phyloP scores from a whole-genome alignment of 108 stramenopile genomes.

The Fragilaria radians region DNA sequence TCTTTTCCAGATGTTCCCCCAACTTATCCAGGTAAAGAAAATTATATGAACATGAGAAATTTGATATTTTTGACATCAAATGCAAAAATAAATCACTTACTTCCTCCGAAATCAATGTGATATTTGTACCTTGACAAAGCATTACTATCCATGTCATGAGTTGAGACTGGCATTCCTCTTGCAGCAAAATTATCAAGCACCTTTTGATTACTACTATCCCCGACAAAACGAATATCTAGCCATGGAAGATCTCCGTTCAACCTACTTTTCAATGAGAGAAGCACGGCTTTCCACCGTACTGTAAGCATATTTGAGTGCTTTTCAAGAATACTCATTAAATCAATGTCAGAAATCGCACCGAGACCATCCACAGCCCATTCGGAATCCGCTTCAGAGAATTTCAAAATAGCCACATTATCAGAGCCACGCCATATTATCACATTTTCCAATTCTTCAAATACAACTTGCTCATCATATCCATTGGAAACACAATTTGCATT shows the following conservation, averaged over 20 bases:
- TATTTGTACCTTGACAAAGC: conserved; percentile 27
- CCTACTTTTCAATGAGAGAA: neutral
- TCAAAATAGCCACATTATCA: neutral
- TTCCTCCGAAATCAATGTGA: conserved; percentile 46
- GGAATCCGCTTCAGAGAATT: neutral
- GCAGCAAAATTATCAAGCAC: no score
- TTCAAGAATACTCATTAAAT: neutral
- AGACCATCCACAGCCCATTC: neutral
- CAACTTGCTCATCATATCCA: neutral
- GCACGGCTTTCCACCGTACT: neutral
- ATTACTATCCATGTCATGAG: neutral
- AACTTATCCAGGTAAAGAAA: no score
- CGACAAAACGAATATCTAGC: neutral
- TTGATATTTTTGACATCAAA: no score
- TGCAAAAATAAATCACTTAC: no score
- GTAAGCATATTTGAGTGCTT: neutral
- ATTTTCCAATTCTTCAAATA: neutral
- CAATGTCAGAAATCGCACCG: neutral
- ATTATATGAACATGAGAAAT: no score
- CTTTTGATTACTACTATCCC: neutral
- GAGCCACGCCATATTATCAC: conserved; percentile 2
- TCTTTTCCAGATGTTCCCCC: no score
- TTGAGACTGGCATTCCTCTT: neutral
- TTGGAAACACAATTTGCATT: neutral
- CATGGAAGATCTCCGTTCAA: neutral